Evolutionary conservation across 352 stramenopile genomes (phyloP), one percentile per base, ranked within the genome.

Genomic region (Globisporangium echinulatum): DNA sequence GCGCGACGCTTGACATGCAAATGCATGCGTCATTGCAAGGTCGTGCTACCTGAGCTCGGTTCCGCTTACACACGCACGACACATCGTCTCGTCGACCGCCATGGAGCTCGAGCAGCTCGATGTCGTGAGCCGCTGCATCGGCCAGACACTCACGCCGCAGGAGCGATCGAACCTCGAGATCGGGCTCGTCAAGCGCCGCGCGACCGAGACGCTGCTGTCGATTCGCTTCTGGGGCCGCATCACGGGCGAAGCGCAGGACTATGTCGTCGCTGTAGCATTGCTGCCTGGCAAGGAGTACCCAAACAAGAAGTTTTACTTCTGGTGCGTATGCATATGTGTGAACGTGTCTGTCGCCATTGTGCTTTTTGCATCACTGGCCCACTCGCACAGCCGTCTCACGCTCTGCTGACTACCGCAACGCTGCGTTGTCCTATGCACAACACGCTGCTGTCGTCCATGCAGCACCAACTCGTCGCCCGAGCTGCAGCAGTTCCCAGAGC

Each of bases 301-400:
- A 13, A 86, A 75, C 62, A 93, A 91, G 61, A 93, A 93, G 48
- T 93, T 90, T 42, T 92, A 90, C 79, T 93, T 91, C 43, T 93
- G 79, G 81, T 89, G 67, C 38, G 49, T 54, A 13, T 9, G 11
- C 17, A 6, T 11, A 44, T 44, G 40, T 44, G 40, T 44, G 11
- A 11, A 33, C 25, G 25, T 33, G 25, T 33, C 25, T 33, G 25
- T 33, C 25, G 25, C 2, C 25, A 3, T 3, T 33, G 25, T 3
- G 25, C 25, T 33, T 33, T 33, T 33, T 3, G 25, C 25, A 33
- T 33, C 25, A 33, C 25, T 3, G 2, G 25, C 25, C 25, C 1
- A 3, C 2, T 33, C 25, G 2, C 1, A 33, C 25, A 33, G 25
- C 25, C 25, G 25, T 33, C 25, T 33, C 25, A 33, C 25, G 25